These are phyloP conservation scores for Pelargonium fulgidum DNA, from an alignment of 441 rosid species.

Conservation along the genomic window DNA sequence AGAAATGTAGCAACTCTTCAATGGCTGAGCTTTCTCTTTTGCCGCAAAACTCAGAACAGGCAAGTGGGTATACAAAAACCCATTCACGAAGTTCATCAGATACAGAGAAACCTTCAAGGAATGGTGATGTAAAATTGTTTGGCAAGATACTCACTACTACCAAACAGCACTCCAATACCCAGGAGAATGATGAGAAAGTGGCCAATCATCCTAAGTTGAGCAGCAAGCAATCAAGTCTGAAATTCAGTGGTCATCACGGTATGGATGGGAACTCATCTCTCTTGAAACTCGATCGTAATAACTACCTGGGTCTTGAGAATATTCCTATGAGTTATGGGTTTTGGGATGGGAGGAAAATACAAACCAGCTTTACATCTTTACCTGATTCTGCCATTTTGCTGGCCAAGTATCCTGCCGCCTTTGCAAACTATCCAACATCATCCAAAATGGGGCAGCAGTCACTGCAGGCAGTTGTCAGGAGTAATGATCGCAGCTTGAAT, in stretches of 20 bases:
- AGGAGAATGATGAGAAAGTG: constrained; percentile 38
- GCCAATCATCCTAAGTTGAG: constrained; percentile 27
- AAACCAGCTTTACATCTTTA: constrained; percentile 59
- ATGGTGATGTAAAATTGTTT: constrained; percentile 75
- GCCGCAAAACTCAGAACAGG: constrained; percentile 27
- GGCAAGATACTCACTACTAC: constrained; percentile 66
- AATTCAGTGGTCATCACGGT: constrained; percentile 33
- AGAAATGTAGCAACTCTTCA: constrained; percentile 45
- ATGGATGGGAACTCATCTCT: constrained; percentile 27
- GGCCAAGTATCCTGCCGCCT: constrained; percentile 78
- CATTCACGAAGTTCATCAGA: constrained; percentile 41
- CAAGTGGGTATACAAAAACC: constrained; percentile 31
- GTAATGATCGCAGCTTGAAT: constrained; percentile 30
- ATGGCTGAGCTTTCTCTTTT: constrained; percentile 37
- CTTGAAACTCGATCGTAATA: constrained; percentile 41
- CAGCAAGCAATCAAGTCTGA: constrained; percentile 38
- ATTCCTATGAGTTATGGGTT: constrained; percentile 61
- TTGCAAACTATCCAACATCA: constrained; percentile 33
- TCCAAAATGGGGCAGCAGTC: constrained; percentile 45
- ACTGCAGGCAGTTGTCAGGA: constrained; percentile 29
- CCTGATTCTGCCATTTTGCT: constrained; percentile 62
- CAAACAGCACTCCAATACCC: constrained; percentile 21
- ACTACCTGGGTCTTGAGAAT: constrained; percentile 49
- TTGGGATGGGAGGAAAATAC: constrained; percentile 86
- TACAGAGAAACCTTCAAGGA: constrained; percentile 44